These are phyloP conservation scores for Clavispora vitiphila DNA, from an alignment of 805 yeast genomes.

Conservation along the genomic window DNA sequence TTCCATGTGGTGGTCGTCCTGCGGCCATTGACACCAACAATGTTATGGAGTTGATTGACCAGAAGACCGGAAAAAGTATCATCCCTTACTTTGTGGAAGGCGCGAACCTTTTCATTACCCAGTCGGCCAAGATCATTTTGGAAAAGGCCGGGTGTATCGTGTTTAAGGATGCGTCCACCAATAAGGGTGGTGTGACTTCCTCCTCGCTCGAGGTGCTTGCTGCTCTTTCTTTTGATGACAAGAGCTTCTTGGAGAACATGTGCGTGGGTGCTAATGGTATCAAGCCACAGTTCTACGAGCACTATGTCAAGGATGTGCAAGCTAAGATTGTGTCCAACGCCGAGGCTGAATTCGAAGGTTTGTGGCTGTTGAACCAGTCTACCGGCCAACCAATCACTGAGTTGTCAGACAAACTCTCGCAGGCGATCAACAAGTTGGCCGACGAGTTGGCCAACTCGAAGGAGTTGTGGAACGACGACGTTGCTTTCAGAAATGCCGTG, in stretches of 20 bases:
- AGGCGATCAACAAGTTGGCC: slow-evolving; percentile 76
- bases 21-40: slow-evolving; percentile 88
- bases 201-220: slow-evolving; percentile 94
- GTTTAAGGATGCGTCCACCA: slow-evolving; percentile 94
- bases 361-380: slow-evolving; percentile 69
- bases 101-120: slow-evolving; percentile 93
- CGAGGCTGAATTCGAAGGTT: slow-evolving; percentile 72
- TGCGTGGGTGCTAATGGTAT: slow-evolving; percentile 53
- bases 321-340: slow-evolving; percentile 72
- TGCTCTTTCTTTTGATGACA: slow-evolving; percentile 85
- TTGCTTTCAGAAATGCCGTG: slow-evolving; percentile 68
- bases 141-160: slow-evolving; percentile 85
- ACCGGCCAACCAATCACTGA: slow-evolving; percentile 62
- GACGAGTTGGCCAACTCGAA: slow-evolving; percentile 79
- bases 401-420: slow-evolving; percentile 78
- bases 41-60: slow-evolving; percentile 65
- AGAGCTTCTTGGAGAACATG: slow-evolving; percentile 74
- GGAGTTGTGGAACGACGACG: slow-evolving; percentile 82
- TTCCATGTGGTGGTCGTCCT: slow-evolving; percentile 99
- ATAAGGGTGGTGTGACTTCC: slow-evolving; percentile 98
- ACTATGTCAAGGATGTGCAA: slow-evolving; percentile 85
- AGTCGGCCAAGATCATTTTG: slow-evolving; percentile 80
- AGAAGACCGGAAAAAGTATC: slow-evolving; percentile 66
- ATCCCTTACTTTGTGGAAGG: slow-evolving; percentile 95
- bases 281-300: slow-evolving; percentile 69